Conservation (phyloP, 139 green algal genomes). For the Trebouxia sp. region DNA sequence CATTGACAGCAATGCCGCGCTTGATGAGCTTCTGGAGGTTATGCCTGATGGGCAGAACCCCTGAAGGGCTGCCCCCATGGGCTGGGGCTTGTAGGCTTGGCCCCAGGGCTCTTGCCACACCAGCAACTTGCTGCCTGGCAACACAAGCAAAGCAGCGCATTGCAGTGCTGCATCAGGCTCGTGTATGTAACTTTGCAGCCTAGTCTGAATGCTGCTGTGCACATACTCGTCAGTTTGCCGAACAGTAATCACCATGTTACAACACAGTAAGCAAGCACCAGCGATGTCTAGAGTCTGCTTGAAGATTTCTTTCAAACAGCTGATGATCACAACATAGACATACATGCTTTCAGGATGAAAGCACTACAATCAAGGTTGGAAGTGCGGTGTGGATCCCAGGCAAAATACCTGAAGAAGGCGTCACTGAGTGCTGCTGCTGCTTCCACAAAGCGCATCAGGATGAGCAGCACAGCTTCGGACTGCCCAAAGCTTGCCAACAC, state of each 20-base stretch:
- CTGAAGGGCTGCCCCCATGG: not conserved
- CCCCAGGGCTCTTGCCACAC: not conserved
- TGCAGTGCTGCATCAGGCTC: too few relatives aligned
- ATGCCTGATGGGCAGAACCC: not conserved
- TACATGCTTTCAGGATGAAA: too few relatives aligned
- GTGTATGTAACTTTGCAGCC: not conserved
- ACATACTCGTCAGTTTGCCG: too few relatives aligned
- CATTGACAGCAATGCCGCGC: constrained; percentile 6
- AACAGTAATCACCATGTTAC: too few relatives aligned
- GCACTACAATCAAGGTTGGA: too few relatives aligned
- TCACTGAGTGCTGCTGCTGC: not conserved
- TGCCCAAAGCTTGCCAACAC: not conserved
- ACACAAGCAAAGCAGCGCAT: not conserved
- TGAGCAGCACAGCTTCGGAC: not conserved
- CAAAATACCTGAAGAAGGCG: constrained; percentile 18
- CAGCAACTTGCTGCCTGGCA: not conserved
- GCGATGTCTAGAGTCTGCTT: too few relatives aligned
- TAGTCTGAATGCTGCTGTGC: not conserved
- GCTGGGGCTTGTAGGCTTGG: not conserved
- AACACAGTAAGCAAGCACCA: too few relatives aligned
- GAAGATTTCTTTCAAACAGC: too few relatives aligned
- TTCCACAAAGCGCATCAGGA: constrained; percentile 27
- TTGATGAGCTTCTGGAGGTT: constrained; percentile 23
- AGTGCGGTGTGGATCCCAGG: not conserved
- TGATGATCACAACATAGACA: too few relatives aligned